Percentiles rank a stretch among this genome's conserved stretches.
These are phyloP conservation scores for Kwoniella sp. DNA, from an alignment of 768 basidiomycete genomes.

Conservation along the genomic window DNA sequence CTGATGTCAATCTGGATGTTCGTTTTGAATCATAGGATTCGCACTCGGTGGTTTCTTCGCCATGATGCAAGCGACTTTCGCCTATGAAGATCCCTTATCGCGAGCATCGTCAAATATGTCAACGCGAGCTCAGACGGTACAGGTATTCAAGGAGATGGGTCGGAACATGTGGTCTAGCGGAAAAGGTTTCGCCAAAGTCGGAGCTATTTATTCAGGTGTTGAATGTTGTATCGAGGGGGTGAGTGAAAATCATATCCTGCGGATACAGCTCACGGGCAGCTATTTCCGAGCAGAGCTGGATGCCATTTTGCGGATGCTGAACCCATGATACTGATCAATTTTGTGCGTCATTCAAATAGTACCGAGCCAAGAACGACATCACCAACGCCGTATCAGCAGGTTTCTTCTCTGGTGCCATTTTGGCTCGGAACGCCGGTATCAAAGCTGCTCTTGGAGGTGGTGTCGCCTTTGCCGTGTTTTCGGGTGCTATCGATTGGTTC, in stretches of 20 bases:
- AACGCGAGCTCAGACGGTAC: conserved; percentile 71
- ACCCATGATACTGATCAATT: too few relatives aligned
- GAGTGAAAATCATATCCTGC: conserved; percentile 55
- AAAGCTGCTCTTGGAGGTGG: conserved; percentile 86
- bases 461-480: conserved; percentile 89
- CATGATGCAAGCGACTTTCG: conserved; percentile 91
- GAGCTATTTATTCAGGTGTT: conserved; percentile 87
- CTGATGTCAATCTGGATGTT: too few relatives aligned
- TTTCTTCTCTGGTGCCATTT: conserved; percentile 81
- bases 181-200: conserved; percentile 91
- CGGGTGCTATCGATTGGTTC: conserved; percentile 80
- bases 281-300: too few relatives aligned
- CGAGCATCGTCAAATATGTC: conserved; percentile 50
- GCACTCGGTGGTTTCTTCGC: conserved; percentile 93
- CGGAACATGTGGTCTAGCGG: conserved; percentile 85
- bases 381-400: conserved; percentile 86
- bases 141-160: conserved; percentile 92
- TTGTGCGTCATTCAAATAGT: too few relatives aligned
- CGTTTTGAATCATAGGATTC: conserved; percentile 66
- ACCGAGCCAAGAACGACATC: conserved; percentile 94
- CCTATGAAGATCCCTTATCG: conserved; percentile 84
- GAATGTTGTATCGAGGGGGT: conserved; percentile 95
- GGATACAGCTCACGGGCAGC: too few relatives aligned
- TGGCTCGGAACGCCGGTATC: conserved; percentile 84
- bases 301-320: too few relatives aligned